Evolutionary conservation across 2,329 filamentous ascomycete species (phyloP).

Genomic region (Dryadomyces quercus-mongolicae): DNA sequence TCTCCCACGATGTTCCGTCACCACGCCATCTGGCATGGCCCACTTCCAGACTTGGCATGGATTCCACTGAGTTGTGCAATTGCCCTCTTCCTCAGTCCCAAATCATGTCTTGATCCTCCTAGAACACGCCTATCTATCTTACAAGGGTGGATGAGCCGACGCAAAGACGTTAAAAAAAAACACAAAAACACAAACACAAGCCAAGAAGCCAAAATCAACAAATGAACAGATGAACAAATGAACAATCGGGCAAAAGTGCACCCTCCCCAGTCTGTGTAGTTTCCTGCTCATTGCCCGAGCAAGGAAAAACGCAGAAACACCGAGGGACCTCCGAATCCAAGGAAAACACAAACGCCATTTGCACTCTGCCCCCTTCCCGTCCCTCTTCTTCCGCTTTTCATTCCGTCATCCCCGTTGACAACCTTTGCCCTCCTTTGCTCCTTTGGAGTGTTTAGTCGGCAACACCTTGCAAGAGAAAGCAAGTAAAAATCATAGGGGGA

Average conservation of each 20-base stretch:
- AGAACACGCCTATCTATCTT: not conserved
- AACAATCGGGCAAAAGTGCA: not conserved
- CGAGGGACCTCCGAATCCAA: not conserved
- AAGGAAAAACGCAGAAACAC: not conserved
- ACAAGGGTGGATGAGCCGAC: not conserved
- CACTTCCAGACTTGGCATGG: not conserved
- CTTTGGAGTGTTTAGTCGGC: not conserved
- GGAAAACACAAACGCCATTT: not conserved
- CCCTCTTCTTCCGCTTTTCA: not conserved
- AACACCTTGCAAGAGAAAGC: not conserved
- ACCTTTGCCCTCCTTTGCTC: not conserved
- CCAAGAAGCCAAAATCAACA: not conserved
- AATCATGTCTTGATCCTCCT: not conserved
- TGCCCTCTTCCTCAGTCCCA: too few relatives aligned
- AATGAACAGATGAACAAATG: not conserved
- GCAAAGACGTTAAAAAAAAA: not conserved
- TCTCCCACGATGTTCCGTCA: not conserved
- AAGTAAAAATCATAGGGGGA: too few relatives aligned
- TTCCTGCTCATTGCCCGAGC: not conserved
- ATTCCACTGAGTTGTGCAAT: not conserved
- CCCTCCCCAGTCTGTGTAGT: not conserved
- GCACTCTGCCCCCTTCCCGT: not conserved
- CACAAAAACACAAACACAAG: not conserved
- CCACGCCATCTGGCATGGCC: not conserved
- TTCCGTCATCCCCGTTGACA: not conserved